Base-by-base conservation (phyloP, 352 stramenopile species). In the Lagenidium sp. region DNA sequence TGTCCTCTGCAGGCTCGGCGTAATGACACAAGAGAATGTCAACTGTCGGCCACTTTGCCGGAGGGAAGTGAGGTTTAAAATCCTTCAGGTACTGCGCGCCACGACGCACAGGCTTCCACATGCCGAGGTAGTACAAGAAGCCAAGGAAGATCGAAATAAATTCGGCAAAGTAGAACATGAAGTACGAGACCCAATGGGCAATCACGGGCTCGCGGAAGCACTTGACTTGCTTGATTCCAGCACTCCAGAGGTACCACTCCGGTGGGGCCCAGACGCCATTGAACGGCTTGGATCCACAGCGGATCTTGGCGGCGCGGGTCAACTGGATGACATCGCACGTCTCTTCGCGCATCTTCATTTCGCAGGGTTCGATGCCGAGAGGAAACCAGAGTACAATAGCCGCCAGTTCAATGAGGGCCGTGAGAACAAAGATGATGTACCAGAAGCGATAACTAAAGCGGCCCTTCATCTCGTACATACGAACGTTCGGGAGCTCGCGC, bases 11-110 rank as follows among this genome's bases (percentile, higher is more conserved):
- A 15, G 77, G 77, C 38, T 89, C 77, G 8, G 72, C 53, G 50
- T 89, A 89, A 49, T 85, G 77, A 51, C 70, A 84, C 19, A 89
- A 45, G 47, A 89, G 45, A 21, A 89, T 84, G 45, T 89, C 77
- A 16, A 89, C 72, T 4, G 74, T 82, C n/a, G 77, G 77, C 74
- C 74, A 86, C 63, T 83, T 83, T 38, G 64, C 57, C 0, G 68
- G 62, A 10, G 69, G 68, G 36, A 86, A 84, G 38, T 79, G 65
- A 4, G 74, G 74, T 34, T 84, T 78, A 39, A 86, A 86, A 34
- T 86, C 74, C 2, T 57, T 44, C 18, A 86, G 46, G 50, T 84
- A 86, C 7, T 74, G 68, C 23, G 74, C 74, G 5, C 74, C 74
- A 22, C 74, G 74, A 57, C 74, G 74, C 29, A 86, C 74, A 3